These are phyloP conservation scores for Colletotrichum sp. DNA, from an alignment of 2,329 filamentous ascomycete genomes.

Conservation along the genomic window DNA sequence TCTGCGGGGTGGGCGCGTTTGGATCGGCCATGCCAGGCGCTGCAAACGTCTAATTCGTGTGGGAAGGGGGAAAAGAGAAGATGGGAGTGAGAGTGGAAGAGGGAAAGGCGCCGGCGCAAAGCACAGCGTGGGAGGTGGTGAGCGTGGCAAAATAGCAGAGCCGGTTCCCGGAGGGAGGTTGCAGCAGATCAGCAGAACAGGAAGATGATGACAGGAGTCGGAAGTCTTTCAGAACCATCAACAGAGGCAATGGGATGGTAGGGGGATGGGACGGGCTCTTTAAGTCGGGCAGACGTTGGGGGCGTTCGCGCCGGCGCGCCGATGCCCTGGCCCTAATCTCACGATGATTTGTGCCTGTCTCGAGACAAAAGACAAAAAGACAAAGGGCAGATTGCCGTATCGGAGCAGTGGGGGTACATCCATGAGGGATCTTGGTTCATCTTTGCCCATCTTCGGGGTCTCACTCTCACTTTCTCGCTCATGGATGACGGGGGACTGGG, in stretches of 20 bases:
- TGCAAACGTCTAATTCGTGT: background rate
- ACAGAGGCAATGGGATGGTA: background rate
- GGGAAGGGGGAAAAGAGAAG: background rate
- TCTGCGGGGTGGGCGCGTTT: background rate
- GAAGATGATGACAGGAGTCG: background rate
- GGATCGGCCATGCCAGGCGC: background rate
- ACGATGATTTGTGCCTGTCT: constrained; percentile 8
- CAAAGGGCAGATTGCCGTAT: background rate
- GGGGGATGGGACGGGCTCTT: background rate
- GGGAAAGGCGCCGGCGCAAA: background rate
- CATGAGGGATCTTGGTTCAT: background rate
- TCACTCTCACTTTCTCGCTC: background rate
- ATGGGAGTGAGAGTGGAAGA: background rate
- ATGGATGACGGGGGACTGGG: background rate
- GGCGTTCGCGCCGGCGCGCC: background rate
- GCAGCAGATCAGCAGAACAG: background rate
- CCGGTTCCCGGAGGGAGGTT: background rate
- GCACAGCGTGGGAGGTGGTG: background rate
- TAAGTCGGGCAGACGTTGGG: background rate
- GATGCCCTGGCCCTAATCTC: constrained; percentile 17
- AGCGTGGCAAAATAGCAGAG: constrained; percentile 1
- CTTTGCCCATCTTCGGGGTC: background rate
- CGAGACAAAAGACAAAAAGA: background rate
- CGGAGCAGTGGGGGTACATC: constrained; percentile 1
- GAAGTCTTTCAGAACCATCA: background rate